Evolutionary conservation across 306 rosid species (phyloP), one percentile per base, ranked within the genome.

Genomic region (Urtica urens): DNA sequence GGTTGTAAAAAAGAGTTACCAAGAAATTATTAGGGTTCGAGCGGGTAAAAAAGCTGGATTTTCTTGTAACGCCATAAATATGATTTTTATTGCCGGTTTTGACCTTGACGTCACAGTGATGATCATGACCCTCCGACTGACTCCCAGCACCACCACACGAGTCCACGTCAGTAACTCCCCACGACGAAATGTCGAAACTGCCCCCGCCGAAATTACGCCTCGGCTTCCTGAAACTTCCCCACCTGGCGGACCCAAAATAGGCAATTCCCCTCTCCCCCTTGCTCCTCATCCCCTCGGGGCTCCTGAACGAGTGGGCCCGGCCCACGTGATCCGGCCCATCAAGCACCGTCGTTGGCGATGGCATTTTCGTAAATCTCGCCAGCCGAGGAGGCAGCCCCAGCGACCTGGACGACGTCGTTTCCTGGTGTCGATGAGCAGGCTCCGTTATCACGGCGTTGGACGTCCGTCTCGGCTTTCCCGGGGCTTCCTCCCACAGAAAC

Each of bases 401-500:
- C 22, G 93, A 51, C 29, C 15, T 60, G 64, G 69, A 68, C n/a
- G n/a, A n/a, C 4, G 38, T 55, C 14, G 49, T 46, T 14, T 31
- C 41, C 38, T n/a, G n/a, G n/a, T n/a, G n/a, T n/a, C n/a, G n/a
- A n/a, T n/a, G n/a, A n/a, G n/a, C n/a, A n/a, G n/a, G n/a, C n/a
- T 71, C n/a, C 38, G 6, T 23, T 16, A 3, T 16, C 27, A 20
- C 25, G 24, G 13, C 12, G 6, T 10, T 23, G 30, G 29, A 23
- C 17, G 15, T 10, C 40, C 38, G 53, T 31, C 85, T 56, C 2
- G 95, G 95, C 60, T 79, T 90, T 6, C 99, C 99, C 11, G 99
- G 99, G 9, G 81, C 93, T 55, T 85, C 99, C 57, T 90, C 99
- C 99, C 99, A 90, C 64, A 64, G 65, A 60, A 90, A 90, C 0